A percentile compares a stretch with the other conserved stretches of the same genome.
These are phyloP conservation scores for Phialemoniopsis sp. DNA, from an alignment of 2,329 filamentous ascomycete genomes.

Conservation along the genomic window DNA sequence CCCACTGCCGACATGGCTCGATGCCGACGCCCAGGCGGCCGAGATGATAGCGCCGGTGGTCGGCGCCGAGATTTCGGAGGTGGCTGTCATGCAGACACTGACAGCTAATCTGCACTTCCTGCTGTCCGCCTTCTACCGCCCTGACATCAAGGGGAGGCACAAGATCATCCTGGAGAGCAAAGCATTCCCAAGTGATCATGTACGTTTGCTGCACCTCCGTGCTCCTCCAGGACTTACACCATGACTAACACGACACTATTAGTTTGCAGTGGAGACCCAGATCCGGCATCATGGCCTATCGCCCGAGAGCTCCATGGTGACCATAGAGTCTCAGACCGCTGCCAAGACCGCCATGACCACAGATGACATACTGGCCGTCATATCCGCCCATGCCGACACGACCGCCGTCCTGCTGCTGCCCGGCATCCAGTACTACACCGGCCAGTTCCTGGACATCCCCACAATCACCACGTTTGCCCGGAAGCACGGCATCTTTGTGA, in stretches of 20 bases:
- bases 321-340: conserved; percentile 52
- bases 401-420: conserved; percentile 72
- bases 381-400: conserved; percentile 60
- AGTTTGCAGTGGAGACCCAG: conserved; percentile 77
- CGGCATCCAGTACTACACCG: conserved; percentile 77
- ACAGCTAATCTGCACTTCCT: conserved; percentile 75
- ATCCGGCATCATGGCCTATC: conserved; percentile 63
- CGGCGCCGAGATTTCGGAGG: conserved; percentile 63
- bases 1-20: conserved; percentile 58
- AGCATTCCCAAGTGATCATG: conserved; percentile 78
- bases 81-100: conserved; percentile 76
- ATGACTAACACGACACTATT: conserved; percentile 14
- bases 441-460: conserved; percentile 71
- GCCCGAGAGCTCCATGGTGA: conserved; percentile 62
- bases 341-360: conserved; percentile 56
- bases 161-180: conserved; percentile 79
- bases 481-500: conserved; percentile 60
- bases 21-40: conserved; percentile 66
- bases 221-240: conserved; percentile 5
- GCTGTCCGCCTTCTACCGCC: conserved; percentile 75
- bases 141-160: conserved; percentile 51
- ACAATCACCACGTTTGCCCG: conserved; percentile 70
- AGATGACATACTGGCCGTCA: conserved; percentile 61
- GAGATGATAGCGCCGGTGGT: conserved; percentile 67
- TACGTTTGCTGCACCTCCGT: conserved; percentile 30